phyloP scores from a whole-genome alignment of 2,329 filamentous ascomycete genomes.

The Intubia oerlemansii region DNA sequence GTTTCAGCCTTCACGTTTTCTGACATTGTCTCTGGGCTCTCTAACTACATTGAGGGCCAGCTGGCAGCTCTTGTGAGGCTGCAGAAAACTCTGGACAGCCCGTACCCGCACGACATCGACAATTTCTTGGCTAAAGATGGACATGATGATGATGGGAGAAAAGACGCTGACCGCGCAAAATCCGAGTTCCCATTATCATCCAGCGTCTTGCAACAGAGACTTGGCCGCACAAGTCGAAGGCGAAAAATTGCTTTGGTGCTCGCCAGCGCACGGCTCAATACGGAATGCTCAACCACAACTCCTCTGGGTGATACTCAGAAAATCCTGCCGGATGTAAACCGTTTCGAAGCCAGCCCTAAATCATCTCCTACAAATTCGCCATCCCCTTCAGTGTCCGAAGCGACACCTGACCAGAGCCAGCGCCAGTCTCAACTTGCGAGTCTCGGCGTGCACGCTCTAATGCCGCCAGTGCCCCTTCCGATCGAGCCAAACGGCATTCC shows the following conservation, averaged over 20 bases:
- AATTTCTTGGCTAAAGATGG: constrained; percentile 5
- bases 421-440: no score
- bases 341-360: constrained; percentile 5
- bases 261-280: no score
- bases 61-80: constrained; percentile 7
- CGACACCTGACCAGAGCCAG: background rate
- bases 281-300: no score
- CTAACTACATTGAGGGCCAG: no score
- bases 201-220: constrained; percentile 4
- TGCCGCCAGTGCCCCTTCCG: no score
- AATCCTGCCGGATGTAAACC: background rate
- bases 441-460: no score
- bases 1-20: no score
- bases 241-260: no score
- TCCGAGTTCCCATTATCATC: constrained; percentile 6
- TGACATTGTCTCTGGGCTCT: no score
- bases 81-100: constrained; percentile 5
- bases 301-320: no score
- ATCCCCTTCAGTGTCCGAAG: no score
- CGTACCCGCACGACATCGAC: constrained; percentile 7
- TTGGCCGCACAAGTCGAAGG: constrained; percentile 7
- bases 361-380: constrained; percentile 4
- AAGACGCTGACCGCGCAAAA: constrained; percentile 5
- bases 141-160: constrained; percentile 4
- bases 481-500: no score